Conservation (phyloP, 805 yeast species). For the Komagataella mondaviorum region DNA sequence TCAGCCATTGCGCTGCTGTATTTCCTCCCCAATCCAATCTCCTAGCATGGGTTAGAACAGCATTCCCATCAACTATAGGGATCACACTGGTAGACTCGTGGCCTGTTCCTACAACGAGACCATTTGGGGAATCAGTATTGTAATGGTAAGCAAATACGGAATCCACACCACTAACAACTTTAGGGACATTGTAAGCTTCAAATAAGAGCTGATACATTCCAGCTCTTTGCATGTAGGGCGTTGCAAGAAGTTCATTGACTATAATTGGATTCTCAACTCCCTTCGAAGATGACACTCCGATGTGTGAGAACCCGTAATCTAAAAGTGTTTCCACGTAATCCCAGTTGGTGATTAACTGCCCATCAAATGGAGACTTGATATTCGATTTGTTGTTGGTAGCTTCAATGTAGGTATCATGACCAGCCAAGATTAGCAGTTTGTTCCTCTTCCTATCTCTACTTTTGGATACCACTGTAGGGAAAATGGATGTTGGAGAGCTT, state of each 20-base stretch:
- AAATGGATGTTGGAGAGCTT: slow-evolving; percentile 38
- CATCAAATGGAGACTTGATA: slow-evolving; percentile 76
- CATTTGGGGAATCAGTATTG: slow-evolving; percentile 43
- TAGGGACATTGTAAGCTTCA: slow-evolving; percentile 69
- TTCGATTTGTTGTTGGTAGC: slow-evolving; percentile 45
- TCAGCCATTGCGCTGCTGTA: slow-evolving; percentile 51
- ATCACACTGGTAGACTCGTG: slow-evolving; percentile 71
- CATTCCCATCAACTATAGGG: slow-evolving; percentile 66
- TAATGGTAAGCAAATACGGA: slow-evolving; percentile 58
- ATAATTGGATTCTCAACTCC: slow-evolving; percentile 67
- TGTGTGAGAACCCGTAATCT: slow-evolving; percentile 72
- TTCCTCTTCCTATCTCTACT: slow-evolving; percentile 67
- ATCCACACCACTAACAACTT: slow-evolving; percentile 73
- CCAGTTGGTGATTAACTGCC: slow-evolving; percentile 83
- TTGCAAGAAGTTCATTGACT: slow-evolving; percentile 65
- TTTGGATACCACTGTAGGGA: slow-evolving; percentile 57
- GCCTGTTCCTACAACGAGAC: slow-evolving; percentile 76
- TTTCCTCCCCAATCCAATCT: slow-evolving; percentile 90
- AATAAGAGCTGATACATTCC: slow-evolving; percentile 73
- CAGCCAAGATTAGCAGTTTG: slow-evolving; percentile 56
- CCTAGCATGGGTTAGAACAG: slow-evolving; percentile 53
- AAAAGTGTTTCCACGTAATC: slow-evolving; percentile 71
- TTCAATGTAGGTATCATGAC: slow-evolving; percentile 71
- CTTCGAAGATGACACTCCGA: slow-evolving; percentile 46
- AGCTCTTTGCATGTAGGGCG: slow-evolving; percentile 56